Base-by-base conservation (phyloP, 2,329 filamentous ascomycete species). In the Xylogone sp. region DNA sequence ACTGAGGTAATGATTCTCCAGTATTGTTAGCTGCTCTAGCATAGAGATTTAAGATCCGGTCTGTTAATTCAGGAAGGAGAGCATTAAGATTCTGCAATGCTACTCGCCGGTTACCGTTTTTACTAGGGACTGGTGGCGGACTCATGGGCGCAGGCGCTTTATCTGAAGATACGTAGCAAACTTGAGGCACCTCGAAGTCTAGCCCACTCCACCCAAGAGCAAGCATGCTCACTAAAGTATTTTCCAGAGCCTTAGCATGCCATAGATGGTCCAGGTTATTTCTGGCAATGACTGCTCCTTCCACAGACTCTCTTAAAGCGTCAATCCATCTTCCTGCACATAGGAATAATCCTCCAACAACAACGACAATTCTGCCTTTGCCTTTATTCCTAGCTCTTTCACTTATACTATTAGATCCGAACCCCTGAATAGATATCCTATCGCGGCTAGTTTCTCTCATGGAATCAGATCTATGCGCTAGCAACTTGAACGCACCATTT, bases 171-270 rank as follows among this genome's bases (percentile, higher is more conserved):
- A 55, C 49, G 54, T 65, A 68, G 46, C 82, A 80, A 16, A 86
- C 69, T 9, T 73, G 68, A 2, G 83, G 83, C n/a, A 94, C 79
- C 61, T 86, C 80, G 61, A 97, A 97, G 63, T 94, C 88, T 62
- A 93, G 76, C 3, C 86, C 87, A 31, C 86, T 82, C 88, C 91
- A 96, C 24, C 85, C 88, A 55, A 96, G 83, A 61, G 97, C 81
- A 42, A 97, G 65, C 59, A 97, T 78, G 63, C 87, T 90, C 21
- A 96, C 78, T 45, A 94, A 74, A 54, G 96, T 89, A 22, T 92
- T 84, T 66, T 99, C 95, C 19, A 99, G 76, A 1, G 90, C 92
- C 70, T 97, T 97, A 18, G 89, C 94, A 71, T 97, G 90, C 93
- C 94, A 99, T n/a, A 97, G 69, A 69, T 96, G 90, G 69, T 99